Base-by-base conservation (phyloP, 2,329 filamentous ascomycete species). In the Neofusicoccum cordaticola region DNA sequence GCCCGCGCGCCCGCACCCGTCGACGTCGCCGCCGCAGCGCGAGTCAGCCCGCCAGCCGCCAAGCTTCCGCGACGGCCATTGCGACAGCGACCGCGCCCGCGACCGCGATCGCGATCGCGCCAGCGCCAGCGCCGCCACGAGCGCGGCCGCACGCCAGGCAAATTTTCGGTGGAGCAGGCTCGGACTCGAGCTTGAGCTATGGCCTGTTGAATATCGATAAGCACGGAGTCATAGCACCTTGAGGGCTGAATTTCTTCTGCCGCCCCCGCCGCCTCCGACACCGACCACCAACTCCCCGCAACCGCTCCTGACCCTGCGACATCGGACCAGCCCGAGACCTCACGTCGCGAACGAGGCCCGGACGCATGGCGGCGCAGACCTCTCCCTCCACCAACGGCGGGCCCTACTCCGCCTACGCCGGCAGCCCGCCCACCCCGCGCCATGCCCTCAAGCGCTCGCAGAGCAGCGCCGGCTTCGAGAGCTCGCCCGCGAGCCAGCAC, bases 401-500 rank as follows among this genome's bases (percentile, higher is more conserved):
- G n/a, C 63, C 57, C 39, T 61, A 60, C 39, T 50, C 63, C 27
- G 57, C 57, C 34, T 44, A 56, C 45, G 39, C 48, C 47, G 52
- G 34, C 34, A 58, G 52, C 35, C 62, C 62, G 52, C 62, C 53
- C 37, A 65, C 63, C 12, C 63, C 63, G 45, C 63, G 50, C 47
- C 63, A 65, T 52, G 53, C 37, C 22, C 22, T 65, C 17, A 65
- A 65, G 53, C 53, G 63, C 27, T 65, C 63, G 22, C 63, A 65
- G 53, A 60, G 52, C 22, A 45, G 52, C 37, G 63, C 56, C 45
- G 72, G 71, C 31, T 76, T 76, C 71, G 76, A 77, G 68, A 71
- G 74, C 63, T 74, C 71, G 8, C 73, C 73, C n/a, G 75, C 72
- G 35, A 76, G 71, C 72, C 73, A 75, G 47, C 70, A 75, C 65